Conservation (phyloP, 495 filamentous ascomycete species). For the Chaetomidium leptoderma region DNA sequence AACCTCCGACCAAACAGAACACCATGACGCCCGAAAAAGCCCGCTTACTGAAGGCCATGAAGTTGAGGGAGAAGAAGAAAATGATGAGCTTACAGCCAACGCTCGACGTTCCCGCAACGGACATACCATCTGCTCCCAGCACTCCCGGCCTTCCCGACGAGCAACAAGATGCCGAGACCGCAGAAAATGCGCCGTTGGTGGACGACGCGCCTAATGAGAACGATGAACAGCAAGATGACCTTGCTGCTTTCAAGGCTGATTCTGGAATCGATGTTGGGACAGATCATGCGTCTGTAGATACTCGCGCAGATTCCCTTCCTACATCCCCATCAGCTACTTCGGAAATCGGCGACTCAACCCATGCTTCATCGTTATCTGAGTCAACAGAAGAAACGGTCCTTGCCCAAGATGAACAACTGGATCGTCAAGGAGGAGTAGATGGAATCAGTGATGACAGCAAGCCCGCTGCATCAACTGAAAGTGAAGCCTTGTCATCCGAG, state of each 20-base stretch:
- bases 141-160: slow-evolving; percentile 18
- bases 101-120: slow-evolving; percentile 9
- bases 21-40: slow-evolving; percentile 84
- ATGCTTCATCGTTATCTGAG: slow-evolving; percentile 53
- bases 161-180: not conserved
- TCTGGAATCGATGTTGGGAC: slow-evolving; percentile 38
- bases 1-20: slow-evolving; percentile 45
- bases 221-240: slow-evolving; percentile 17
- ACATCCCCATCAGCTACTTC: slow-evolving; percentile 46
- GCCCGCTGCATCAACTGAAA: not conserved
- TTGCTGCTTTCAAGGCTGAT: slow-evolving; percentile 35
- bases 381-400: slow-evolving; percentile 50
- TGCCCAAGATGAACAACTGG: slow-evolving; percentile 21
- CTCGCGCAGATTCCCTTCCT: slow-evolving; percentile 47
- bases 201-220: slow-evolving; percentile 7
- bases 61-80: slow-evolving; percentile 75
- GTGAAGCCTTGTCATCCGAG: not conserved
- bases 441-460: not conserved
- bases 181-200: not conserved
- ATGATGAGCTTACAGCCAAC: slow-evolving; percentile 39
- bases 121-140: slow-evolving; percentile 18
- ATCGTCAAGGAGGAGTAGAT: not conserved
- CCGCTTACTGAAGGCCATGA: slow-evolving; percentile 87
- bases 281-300: slow-evolving; percentile 37
- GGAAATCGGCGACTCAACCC: slow-evolving; percentile 50